Conservation (phyloP, 2,329 filamentous ascomycete genomes). For the Xylariaceae sp. region DNA sequence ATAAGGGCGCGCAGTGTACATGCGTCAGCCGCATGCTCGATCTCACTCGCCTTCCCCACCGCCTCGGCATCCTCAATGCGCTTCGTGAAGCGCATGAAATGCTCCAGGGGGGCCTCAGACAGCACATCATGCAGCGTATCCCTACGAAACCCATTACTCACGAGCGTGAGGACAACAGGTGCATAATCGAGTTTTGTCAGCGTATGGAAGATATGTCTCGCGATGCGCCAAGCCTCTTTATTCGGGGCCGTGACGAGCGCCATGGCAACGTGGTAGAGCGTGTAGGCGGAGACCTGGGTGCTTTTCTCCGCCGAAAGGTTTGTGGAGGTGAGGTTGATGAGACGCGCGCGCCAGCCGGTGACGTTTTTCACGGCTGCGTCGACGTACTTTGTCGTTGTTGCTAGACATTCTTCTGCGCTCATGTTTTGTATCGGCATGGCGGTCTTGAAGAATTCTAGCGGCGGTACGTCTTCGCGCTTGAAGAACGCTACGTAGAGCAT, state of each 20-base stretch:
- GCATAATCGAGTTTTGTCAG: slow-evolving; percentile 32
- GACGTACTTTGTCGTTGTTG: slow-evolving; percentile 25
- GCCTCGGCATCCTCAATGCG: slow-evolving; percentile 22
- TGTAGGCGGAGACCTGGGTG: slow-evolving; percentile 9
- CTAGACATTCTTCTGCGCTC: slow-evolving; percentile 22
- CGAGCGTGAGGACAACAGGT: slow-evolving; percentile 35
- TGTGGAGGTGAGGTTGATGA: slow-evolving; percentile 15
- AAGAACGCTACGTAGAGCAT: slow-evolving; percentile 18
- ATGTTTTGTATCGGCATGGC: slow-evolving; percentile 17
- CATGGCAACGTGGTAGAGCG: slow-evolving; percentile 33
- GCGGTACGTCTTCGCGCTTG: slow-evolving; percentile 28
- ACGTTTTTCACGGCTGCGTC: slow-evolving; percentile 22
- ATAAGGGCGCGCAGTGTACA: slow-evolving; percentile 35
- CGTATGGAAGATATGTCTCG: slow-evolving; percentile 34
- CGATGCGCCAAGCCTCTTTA: slow-evolving; percentile 21
- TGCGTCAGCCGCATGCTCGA: slow-evolving; percentile 29
- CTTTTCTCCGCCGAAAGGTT: not conserved
- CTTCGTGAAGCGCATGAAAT: slow-evolving; percentile 18
- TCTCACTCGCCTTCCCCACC: not conserved
- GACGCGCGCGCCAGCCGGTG: slow-evolving; percentile 24
- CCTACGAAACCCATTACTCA: slow-evolving; percentile 20
- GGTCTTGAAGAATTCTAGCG: slow-evolving; percentile 24
- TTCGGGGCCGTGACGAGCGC: slow-evolving; percentile 19
- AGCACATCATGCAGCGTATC: slow-evolving; percentile 10
- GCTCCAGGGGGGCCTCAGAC: slow-evolving; percentile 19